Percentiles rank a stretch among this genome's conserved stretches.
Conservation (phyloP, 495 filamentous ascomycete genomes). For the Jackrogersella minutella region DNA sequence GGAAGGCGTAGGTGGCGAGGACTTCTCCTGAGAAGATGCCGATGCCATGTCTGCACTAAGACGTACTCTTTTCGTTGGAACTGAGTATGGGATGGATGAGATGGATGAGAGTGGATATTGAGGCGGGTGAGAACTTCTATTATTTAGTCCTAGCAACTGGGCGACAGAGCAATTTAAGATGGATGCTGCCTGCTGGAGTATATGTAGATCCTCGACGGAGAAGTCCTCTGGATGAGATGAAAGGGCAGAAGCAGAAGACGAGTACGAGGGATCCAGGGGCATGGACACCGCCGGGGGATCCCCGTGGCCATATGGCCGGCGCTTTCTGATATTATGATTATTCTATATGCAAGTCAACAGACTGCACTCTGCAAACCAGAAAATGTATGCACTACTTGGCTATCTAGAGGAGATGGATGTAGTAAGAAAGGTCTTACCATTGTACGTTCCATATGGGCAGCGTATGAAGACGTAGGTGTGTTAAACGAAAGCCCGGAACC, state of each 20-base stretch:
- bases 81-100: constrained; percentile 28
- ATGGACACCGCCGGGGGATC: constrained; percentile 50
- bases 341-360: constrained; percentile 59
- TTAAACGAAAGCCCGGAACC: constrained; percentile 50
- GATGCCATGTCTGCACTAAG: constrained; percentile 42
- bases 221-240: constrained; percentile 43
- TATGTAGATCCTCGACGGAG: constrained; percentile 50
- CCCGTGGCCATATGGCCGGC: constrained; percentile 55
- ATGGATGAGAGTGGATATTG: constrained; percentile 30
- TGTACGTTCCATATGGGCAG: constrained; percentile 39
- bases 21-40: constrained; percentile 50
- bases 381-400: constrained; percentile 41
- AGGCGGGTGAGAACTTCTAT: constrained; percentile 38
- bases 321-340: constrained; percentile 57
- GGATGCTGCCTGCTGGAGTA: constrained; percentile 48
- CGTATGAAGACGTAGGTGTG: constrained; percentile 42
- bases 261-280: constrained; percentile 48
- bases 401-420: constrained; percentile 43
- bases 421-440: constrained; percentile 58
- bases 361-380: constrained; percentile 47
- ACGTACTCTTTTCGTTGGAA: constrained; percentile 49
- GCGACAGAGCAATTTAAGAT: constrained; percentile 42
- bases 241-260: constrained; percentile 42
- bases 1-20: constrained; percentile 38
- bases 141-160: constrained; percentile 42